Evolutionary conservation across 2,329 filamentous ascomycete genomes (phyloP), one percentile per base, ranked within the genome.

Genomic region (Magnaporthales sp.): DNA sequence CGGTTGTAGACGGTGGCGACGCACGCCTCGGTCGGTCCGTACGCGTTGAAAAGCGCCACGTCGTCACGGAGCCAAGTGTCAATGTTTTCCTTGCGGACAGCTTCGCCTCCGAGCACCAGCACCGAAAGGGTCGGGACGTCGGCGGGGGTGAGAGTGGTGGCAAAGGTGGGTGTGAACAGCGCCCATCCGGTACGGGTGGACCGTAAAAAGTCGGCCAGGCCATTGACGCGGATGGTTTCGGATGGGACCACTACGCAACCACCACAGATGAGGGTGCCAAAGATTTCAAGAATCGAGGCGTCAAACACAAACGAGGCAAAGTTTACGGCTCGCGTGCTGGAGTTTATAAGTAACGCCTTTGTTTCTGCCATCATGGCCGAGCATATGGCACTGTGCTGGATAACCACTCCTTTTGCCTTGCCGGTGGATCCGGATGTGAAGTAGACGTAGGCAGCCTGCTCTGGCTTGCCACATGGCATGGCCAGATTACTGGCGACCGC

Each of bases 401-500:
- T 64, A 3, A 64, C 62, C 4, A 22, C 30, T 1, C 85, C 85
- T 71, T 87, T 87, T 1, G 84, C 84, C 24, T 78, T 79, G 6
- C 84, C 84, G 0, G 85, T 87, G 22, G 84, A 87, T 38, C 82
- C 82, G 24, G 84, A 86, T 63, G 84, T 86, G 71, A 85, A 86
- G 67, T 85, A 83, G 61, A 81, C 76, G 67, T 82, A 83, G 4
- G 32, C 30, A 54, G 46, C 19, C 15, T 54, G 46, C n/a, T 54
- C 46, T 22, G 46, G 46, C n/a, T 22, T 54, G 19, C 15, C 46
- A 22, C 2, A 54, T 22, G 46, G 46, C 19, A 54, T 3, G 15
- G 4, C n/a, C 3, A 9, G 3, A 13, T 54, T 9, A 54, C 46
- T 9, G 15, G 9, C n/a, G 15, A 22, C 8, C 15, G 7, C 46